phyloP scores from a whole-genome alignment of 345 rosid species.

The Corymbia maculata region DNA sequence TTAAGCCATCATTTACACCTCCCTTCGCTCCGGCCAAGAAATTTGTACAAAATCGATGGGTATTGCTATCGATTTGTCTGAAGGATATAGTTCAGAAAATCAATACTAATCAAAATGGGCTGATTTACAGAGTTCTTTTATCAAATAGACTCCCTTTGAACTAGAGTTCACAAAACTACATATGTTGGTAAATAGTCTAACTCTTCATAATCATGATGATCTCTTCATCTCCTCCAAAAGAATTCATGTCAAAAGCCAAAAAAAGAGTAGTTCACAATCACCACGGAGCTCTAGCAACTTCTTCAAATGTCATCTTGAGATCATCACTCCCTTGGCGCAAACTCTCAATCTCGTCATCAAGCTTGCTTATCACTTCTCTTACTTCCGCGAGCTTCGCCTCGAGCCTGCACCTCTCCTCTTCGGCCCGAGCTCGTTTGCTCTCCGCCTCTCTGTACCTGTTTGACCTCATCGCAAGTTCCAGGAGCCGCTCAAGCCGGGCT shows the following conservation, averaged over 20 bases:
- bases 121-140: not conserved
- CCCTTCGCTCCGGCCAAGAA: not conserved
- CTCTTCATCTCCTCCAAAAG: not conserved
- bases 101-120: not conserved
- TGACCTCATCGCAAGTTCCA: conserved; percentile 15
- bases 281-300: conserved; percentile 17
- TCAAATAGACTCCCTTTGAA: not conserved
- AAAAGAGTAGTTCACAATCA: not conserved
- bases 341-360: conserved; percentile 22
- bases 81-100: not conserved
- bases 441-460: conserved; percentile 15
- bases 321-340: conserved; percentile 11
- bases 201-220: not conserved
- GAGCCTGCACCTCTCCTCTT: conserved; percentile 18
- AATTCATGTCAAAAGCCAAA: not conserved
- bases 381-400: conserved; percentile 12
- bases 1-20: no score
- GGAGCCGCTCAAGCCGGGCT: conserved; percentile 18
- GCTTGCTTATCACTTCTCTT: conserved; percentile 14
- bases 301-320: conserved; percentile 12
- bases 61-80: not conserved
- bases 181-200: not conserved
- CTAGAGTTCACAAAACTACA: not conserved
- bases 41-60: not conserved
- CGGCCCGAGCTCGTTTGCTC: conserved; percentile 12